Base-by-base conservation (phyloP, 352 stramenopile species). In the Blastocystis hominis region DNA sequence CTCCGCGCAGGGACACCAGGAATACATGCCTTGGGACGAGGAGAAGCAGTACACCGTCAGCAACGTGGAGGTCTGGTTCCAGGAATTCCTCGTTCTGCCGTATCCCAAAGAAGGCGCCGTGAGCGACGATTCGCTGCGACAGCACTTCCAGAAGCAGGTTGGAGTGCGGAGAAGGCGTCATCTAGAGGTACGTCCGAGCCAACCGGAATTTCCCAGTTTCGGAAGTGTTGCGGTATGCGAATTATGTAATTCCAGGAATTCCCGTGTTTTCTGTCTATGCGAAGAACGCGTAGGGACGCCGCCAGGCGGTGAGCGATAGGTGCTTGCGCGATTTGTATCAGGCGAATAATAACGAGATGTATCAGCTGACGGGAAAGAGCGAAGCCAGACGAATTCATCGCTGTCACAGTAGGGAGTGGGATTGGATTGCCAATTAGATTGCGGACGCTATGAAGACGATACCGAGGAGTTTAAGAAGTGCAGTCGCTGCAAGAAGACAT, bases 381-480 rank as follows among this genome's bases (percentile, higher is more conserved):
- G 40, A 40, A 13, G 44, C 62, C 1, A 55, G 68, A 63, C 42
- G 13, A 30, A 78, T 78, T 38, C 68, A 78, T 61, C 68, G 68
- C 9, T 78, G 68, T 61, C 68, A 78, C 24, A 44, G 68, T 78
- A 36, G 42, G 24, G 53, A 2, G 3, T 13, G 42, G 42, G 20
- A 46, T 24, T 34, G 44, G 30, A 20, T 17, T 61, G 4, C 59
- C 13, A 17, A n/a, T 17, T 56, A 86, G 62, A 86, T 56, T 86
- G 75, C 44, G 75, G 75, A 38, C 36, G n/a, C n/a, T 86, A 86
- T 24, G 75, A 86, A 44, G 59, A 86, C 36, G 62, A 86, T 42
- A 75, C 56, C 17, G 56, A 86, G 46, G 56, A 75, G 34, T 86
- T 75, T 44, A 86, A 86, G 75, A 86, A 86, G 20, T 86, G 75